Evolutionary conservation across 129 eudicot species (phyloP), one percentile per base, ranked within the genome.

Genomic region (Flaveria brownii): DNA sequence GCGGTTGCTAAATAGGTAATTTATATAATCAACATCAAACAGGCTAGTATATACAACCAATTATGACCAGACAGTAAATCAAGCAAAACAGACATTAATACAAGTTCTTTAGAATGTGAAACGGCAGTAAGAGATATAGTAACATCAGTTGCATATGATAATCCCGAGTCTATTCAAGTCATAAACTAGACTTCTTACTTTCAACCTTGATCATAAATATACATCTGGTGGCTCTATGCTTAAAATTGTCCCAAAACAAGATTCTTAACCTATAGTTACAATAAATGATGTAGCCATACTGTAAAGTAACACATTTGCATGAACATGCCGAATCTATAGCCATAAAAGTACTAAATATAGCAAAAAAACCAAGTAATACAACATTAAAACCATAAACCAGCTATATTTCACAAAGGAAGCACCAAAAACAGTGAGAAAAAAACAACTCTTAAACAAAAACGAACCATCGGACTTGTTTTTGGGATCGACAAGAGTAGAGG

Each of bases 401-500:
- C 14, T 15, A 47, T 18, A 52, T 50, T 51, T 12, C 49, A 26
- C 23, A 16, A 1, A 36, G 5, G 23, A 49, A 10, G 6, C 62
- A 71, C 9, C 16, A 5, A 14, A 73, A 71, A 71, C 39, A 49
- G n/a, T 22, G 22, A 2, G n/a, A 41, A 20, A 16, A 16, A 26
- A 51, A 51, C 18, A 13, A 54, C 49, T 49, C 28, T 9, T 2
- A 50, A 45, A 45, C 23, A 18, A 49, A 54, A 72, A 71, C 79
- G 3, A 81, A 84, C 89, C 95, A 84, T 86, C 89, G 60, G 89
- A 82, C 68, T 83, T 86, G 67, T 77, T 79, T 50, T 79, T 82
- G 43, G 78, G 41, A 25, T 73, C 68, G n/a, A 72, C 57, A n/a
- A 78, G 59, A 70, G 78, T 77, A 47, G 83, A 74, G 26, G 85